Conservation (phyloP, 768 basidiomycete genomes). For the Filobasidium floriforme region DNA sequence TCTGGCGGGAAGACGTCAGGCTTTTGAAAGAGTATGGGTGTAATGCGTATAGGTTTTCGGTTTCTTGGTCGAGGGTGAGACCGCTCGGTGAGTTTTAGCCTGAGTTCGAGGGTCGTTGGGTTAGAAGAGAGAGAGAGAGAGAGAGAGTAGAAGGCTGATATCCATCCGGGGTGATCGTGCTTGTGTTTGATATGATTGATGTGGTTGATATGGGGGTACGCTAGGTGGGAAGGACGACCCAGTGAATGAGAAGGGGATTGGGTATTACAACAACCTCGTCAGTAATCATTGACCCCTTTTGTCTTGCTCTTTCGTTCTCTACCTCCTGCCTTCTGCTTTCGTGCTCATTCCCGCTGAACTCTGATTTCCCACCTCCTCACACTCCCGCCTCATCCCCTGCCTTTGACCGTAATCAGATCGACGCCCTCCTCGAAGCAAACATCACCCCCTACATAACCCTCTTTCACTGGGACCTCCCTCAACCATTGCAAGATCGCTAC, state of each 20-base stretch:
- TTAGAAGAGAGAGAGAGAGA: no score
- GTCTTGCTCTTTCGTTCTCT: no score
- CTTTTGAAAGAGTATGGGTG: slow-evolving; percentile 60
- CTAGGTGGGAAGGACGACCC: slow-evolving; percentile 64
- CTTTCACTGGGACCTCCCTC: slow-evolving; percentile 38
- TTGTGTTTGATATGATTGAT: not conserved
- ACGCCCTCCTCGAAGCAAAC: slow-evolving; percentile 28
- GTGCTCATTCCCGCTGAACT: no score
- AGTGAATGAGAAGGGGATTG: slow-evolving; percentile 52
- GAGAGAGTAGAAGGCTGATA: no score
- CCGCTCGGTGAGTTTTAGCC: slow-evolving; percentile 51
- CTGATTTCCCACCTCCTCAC: not conserved
- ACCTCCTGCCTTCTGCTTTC: no score
- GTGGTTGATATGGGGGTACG: not conserved
- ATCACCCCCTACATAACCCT: slow-evolving; percentile 34
- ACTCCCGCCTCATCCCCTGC: not conserved
- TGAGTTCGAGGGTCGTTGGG: no score
- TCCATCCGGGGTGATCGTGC: not conserved
- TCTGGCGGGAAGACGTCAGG: slow-evolving; percentile 28
- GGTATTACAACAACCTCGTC: slow-evolving; percentile 31
- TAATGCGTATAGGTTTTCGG: slow-evolving; percentile 66
- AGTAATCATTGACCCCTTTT: no score
- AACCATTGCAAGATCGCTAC: slow-evolving; percentile 27
- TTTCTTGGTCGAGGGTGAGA: slow-evolving; percentile 68
- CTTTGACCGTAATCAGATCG: slow-evolving; percentile 23